Evolutionary conservation across 2,329 filamentous ascomycete species (phyloP).

Genomic region (Ophiostoma sp.): DNA sequence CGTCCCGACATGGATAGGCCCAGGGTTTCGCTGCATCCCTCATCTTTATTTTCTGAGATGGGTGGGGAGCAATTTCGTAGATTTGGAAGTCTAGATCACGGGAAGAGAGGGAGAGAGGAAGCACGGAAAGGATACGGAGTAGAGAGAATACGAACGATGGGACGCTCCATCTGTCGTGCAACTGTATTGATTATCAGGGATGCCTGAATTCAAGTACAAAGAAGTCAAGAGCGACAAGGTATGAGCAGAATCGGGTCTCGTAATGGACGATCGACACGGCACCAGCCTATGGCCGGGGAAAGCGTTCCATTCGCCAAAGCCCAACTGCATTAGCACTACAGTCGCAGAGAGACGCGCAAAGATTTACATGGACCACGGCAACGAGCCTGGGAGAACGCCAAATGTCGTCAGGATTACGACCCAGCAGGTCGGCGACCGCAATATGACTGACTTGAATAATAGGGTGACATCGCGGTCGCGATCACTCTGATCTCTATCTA

Average conservation of each 20-base stretch:
- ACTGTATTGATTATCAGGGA: not conserved
- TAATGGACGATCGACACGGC: conserved; percentile 5
- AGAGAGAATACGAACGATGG: not conserved
- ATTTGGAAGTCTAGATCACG: too few species aligned
- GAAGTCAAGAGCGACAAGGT: not conserved
- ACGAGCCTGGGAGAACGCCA: not conserved
- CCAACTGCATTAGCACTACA: conserved; percentile 10
- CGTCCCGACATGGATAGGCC: not conserved
- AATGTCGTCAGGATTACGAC: conserved; percentile 12
- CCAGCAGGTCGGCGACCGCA: conserved; percentile 20
- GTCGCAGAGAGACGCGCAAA: not conserved
- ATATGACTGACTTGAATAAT: conserved; percentile 3
- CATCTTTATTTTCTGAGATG: not conserved
- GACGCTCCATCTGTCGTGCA: not conserved
- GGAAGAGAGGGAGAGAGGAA: not conserved
- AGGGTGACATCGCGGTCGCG: conserved; percentile 19
- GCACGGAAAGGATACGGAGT: not conserved
- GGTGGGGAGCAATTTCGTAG: not conserved
- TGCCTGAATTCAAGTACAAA: not conserved
- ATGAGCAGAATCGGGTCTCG: not conserved
- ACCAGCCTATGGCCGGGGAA: not conserved
- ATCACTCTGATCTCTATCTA: not conserved
- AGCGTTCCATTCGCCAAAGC: conserved; percentile 18
- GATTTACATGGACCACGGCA: not conserved
- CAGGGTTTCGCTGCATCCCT: not conserved